Evolutionary conservation across 768 basidiomycete species (phyloP).

Genomic region (Cubamyces sp.): DNA sequence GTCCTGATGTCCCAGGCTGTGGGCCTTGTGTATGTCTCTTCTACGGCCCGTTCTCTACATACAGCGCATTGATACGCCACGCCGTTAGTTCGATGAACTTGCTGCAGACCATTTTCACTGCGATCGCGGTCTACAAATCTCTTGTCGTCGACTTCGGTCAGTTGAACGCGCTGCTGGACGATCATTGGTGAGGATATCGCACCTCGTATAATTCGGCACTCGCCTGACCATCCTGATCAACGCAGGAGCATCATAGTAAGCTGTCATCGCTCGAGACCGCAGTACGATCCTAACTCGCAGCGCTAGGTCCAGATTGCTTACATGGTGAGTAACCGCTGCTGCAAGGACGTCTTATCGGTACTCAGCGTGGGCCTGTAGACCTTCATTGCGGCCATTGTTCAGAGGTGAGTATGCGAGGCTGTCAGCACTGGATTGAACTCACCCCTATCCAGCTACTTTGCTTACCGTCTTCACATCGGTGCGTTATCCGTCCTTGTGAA

Average conservation of each 20-base stretch:
- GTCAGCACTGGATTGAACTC: not conserved
- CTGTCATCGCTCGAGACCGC: too few species aligned
- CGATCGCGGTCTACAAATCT: constrained; percentile 1
- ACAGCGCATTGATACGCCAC: not conserved
- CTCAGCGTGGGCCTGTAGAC: not conserved
- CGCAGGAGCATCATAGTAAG: constrained; percentile 17
- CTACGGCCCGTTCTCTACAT: not conserved
- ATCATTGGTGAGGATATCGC: not conserved
- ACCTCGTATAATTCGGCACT: too few species aligned
- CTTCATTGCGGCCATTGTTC: constrained; percentile 4
- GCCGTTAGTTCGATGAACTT: not conserved
- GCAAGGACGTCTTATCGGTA: too few species aligned
- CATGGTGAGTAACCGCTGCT: not conserved
- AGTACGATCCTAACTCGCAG: not conserved
- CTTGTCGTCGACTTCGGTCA: constrained; percentile 2
- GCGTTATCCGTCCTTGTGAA: not conserved
- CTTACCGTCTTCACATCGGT: constrained; percentile 8
- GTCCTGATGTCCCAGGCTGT: not conserved
- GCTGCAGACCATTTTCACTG: constrained; percentile 8
- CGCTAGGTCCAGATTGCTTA: constrained; percentile 4
- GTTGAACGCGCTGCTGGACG: not conserved
- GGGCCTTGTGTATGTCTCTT: constrained; percentile 6
- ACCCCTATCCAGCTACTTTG: constrained; percentile 5
- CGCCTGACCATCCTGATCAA: too few species aligned
- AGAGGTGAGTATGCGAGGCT: not conserved